Evolutionary conservation across 345 rosid genomes (phyloP).

Genomic region (Arabis alpina): DNA sequence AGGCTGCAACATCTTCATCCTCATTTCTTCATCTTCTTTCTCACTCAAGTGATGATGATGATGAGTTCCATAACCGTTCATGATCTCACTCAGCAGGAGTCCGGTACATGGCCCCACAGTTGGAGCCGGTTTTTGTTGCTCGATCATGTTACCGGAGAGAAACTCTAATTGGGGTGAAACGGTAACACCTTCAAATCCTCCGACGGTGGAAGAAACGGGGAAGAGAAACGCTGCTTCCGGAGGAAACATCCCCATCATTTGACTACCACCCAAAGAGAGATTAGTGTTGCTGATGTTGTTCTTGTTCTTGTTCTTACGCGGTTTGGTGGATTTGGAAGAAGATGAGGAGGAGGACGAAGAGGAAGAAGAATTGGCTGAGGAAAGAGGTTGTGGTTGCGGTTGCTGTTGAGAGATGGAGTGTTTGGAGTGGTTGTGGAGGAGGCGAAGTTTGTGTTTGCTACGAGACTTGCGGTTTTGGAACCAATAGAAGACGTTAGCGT

Average conservation of each 20-base stretch:
- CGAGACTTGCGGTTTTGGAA: constrained; percentile 98
- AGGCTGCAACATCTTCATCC: constrained; percentile 47
- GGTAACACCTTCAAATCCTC: constrained; percentile 40
- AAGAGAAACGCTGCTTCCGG: constrained; percentile 58
- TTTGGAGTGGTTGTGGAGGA: constrained; percentile 66
- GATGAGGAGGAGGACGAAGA: constrained; percentile 72
- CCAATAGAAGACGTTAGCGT: constrained; percentile 98
- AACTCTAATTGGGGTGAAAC: constrained; percentile 45
- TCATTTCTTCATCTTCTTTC: constrained; percentile 50
- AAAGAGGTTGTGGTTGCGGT: constrained; percentile 24
- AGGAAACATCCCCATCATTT: constrained; percentile 48
- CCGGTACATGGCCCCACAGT: constrained; percentile 60
- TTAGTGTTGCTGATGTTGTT: constrained; percentile 51
- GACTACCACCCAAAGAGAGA: constrained; percentile 42
- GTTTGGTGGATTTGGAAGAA: constrained; percentile 61
- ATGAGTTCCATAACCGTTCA: constrained; percentile 44
- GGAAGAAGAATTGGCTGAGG: constrained; percentile 32
- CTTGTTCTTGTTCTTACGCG: constrained; percentile 45
- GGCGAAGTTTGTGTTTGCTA: constrained; percentile 90
- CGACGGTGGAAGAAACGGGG: constrained; percentile 47
- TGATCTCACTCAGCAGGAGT: constrained; percentile 58
- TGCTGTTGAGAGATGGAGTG: constrained; percentile 40
- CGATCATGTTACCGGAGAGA: constrained; percentile 38
- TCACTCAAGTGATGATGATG: constrained; percentile 38
- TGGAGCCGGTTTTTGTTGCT: constrained; percentile 35